Evolutionary conservation across 2,329 filamentous ascomycete species (phyloP), one percentile per base, ranked within the genome.

Genomic region (Bipolaris oryzae): DNA sequence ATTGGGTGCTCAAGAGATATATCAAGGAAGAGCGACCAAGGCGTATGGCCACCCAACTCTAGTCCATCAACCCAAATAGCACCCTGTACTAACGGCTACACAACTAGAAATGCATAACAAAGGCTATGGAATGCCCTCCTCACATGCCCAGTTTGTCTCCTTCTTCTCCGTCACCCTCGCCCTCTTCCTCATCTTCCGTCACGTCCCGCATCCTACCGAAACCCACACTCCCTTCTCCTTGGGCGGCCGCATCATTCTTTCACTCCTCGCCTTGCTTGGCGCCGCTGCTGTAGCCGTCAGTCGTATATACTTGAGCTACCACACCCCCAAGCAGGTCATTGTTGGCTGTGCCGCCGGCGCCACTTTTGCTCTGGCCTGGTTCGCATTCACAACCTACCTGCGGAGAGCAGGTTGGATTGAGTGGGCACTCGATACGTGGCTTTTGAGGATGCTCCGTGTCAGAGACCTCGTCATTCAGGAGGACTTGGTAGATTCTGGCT

Each of bases 121-220:
- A 76, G 95, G 95, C 62, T 99, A 99, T 74, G 96, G 95, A 68
- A 99, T 99, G 96, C 95, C 95, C 10, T 88, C 86, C 7, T 97
- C 93, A 35, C 95, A 99, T 78, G 90, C 95, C 7, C 95, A 99
- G 79, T 99, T 97, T 75, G 90, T 94, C 59, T 85, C 89, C 53
- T 99, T 92, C 81, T 98, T 96, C 84, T 89, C 91, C 55, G 80
- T 96, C 55, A 95, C 90, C 60, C 79, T 98, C 57, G 82, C 86
- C 21, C 81, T 99, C 18, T 98, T 98, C 80, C 83, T 99, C 42
- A 83, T 96, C 43, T 80, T 93, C 58, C 86, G 94, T 58, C 92
- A 96, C 76, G 65, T 69, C 15, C 76, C 78, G 4, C 72, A 79
- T 51, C 53, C 82, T 73, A 73, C 79, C 66, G 79, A 81, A 23